Conservation (phyloP, 495 filamentous ascomycete species). For the Penicillium herquei region DNA sequence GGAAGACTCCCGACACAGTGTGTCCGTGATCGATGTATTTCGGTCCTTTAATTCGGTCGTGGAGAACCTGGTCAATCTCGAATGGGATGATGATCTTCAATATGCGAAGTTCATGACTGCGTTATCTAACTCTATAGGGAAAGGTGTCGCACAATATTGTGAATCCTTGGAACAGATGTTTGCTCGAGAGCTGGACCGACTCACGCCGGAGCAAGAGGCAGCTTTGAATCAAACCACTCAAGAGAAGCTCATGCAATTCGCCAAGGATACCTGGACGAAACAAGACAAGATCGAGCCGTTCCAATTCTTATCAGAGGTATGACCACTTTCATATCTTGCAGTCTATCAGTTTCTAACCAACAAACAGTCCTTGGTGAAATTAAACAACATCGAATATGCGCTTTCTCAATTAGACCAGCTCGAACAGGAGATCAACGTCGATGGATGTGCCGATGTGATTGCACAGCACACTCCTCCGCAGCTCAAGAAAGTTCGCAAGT, state of each 20-base stretch:
- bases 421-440: conserved; percentile 88
- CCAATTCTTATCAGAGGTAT: conserved; percentile 92
- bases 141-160: conserved; percentile 84
- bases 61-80: conserved; percentile 78
- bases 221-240: conserved; percentile 76
- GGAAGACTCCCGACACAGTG: conserved; percentile 87
- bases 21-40: conserved; percentile 92
- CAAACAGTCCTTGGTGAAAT: conserved; percentile 84
- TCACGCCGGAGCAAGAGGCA: conserved; percentile 82
- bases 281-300: conserved; percentile 97
- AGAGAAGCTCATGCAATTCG: conserved; percentile 85
- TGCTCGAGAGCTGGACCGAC: conserved; percentile 86
- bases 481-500: conserved; percentile 55
- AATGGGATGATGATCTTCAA: conserved; percentile 92
- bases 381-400: conserved; percentile 96
- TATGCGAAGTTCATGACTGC: conserved; percentile 97
- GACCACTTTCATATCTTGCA: neutral
- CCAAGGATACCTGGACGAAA: conserved; percentile 91
- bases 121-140: conserved; percentile 81
- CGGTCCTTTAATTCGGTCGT: conserved; percentile 86
- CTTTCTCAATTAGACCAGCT: conserved; percentile 86
- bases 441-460: conserved; percentile 83
- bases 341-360: conserved; percentile 10
- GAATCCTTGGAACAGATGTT: conserved; percentile 87
- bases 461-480: conserved; percentile 60